Evolutionary conservation across 495 filamentous ascomycete genomes (phyloP).

Genomic region (Thermothielavioides terrestris): DNA sequence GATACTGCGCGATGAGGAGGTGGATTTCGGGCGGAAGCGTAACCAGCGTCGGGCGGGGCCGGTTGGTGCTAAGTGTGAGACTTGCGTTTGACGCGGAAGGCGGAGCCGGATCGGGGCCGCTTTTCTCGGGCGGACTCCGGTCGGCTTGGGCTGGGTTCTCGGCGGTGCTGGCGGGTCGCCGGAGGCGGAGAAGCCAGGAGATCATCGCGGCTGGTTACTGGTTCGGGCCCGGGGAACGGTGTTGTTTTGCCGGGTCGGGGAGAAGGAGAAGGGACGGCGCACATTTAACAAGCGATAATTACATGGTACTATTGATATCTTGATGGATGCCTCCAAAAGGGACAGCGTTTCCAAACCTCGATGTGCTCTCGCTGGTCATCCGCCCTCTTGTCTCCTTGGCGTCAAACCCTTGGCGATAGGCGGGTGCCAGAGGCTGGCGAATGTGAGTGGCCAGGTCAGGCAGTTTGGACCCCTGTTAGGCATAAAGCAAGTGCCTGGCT

Average conservation of each 20-base stretch:
- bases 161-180: not conserved
- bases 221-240: too few species aligned
- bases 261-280: not conserved
- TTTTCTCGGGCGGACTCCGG: not conserved
- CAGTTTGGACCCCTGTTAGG: not conserved
- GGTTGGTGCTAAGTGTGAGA: not conserved
- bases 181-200: not conserved
- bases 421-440: not conserved
- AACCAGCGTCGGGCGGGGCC: not conserved
- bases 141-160: not conserved
- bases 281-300: too few species aligned
- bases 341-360: constrained; percentile 5
- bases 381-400: too few species aligned
- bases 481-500: constrained; percentile 6
- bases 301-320: too few species aligned
- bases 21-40: constrained; percentile 57
- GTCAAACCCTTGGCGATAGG: not conserved
- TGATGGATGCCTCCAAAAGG: not conserved
- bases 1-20: constrained; percentile 40
- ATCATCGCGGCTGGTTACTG: not conserved
- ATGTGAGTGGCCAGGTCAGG: not conserved
- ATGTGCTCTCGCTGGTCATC: not conserved
- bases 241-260: too few species aligned
- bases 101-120: not conserved
- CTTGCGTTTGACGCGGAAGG: not conserved